phyloP scores from a whole-genome alignment of 2,329 filamentous ascomycete species.

The Polytolypa hystricis region DNA sequence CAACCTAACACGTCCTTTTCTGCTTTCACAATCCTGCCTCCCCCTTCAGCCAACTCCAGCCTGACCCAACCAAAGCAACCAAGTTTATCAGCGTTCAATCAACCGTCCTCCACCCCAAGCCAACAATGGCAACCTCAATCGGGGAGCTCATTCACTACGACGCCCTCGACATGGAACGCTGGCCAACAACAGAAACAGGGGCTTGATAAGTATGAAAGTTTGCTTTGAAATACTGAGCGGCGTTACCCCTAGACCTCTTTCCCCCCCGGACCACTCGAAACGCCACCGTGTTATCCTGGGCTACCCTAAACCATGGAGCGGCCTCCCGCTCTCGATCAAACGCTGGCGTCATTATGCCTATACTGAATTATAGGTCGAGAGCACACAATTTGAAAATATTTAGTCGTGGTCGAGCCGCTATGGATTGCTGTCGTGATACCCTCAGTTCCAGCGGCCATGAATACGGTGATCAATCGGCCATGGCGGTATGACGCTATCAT shows the following conservation, averaged over 20 bases:
- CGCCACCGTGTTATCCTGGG: no score
- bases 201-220: constrained; percentile 46
- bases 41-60: constrained; percentile 20
- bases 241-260: neutral
- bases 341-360: no score
- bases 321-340: no score
- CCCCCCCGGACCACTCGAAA: neutral
- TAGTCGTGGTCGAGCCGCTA: no score
- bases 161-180: constrained; percentile 15
- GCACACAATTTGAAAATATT: no score
- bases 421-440: no score
- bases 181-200: constrained; percentile 28
- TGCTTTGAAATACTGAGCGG: constrained; percentile 36
- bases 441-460: no score
- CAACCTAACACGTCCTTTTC: constrained; percentile 13
- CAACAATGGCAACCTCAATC: constrained; percentile 6
- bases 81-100: constrained; percentile 14
- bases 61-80: constrained; percentile 10
- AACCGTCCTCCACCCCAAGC: constrained; percentile 8
- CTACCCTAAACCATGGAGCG: no score
- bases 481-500: no score
- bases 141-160: constrained; percentile 7
- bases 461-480: no score
- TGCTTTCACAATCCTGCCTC: constrained; percentile 29
- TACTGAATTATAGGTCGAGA: no score